These are phyloP conservation scores for Ballota nigra DNA, from an alignment of 257 asterid genomes.

Conservation along the genomic window DNA sequence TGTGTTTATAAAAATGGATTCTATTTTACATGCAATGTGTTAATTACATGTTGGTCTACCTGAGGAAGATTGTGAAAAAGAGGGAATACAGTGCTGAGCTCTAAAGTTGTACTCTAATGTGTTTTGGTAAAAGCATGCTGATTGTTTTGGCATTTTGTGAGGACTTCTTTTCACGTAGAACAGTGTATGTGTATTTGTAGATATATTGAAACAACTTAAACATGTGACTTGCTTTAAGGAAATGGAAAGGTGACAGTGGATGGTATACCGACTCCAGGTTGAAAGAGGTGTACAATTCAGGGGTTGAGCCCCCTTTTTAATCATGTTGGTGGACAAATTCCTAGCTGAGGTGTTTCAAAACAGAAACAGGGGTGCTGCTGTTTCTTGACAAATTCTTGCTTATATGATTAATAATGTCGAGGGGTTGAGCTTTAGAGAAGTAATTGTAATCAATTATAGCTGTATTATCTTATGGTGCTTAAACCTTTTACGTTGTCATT, in stretches of 20 bases:
- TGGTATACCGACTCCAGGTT: neutral
- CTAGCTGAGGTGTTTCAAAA: slow-evolving; percentile 6
- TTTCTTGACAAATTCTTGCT: neutral
- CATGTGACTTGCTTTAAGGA: neutral
- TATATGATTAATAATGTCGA: neutral
- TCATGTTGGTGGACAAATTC: neutral
- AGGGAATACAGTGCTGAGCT: slow-evolving; percentile 9
- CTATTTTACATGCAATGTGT: slow-evolving; percentile 16
- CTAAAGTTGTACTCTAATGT: neutral
- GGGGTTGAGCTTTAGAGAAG: slow-evolving; percentile 2
- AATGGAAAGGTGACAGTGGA: slow-evolving; percentile 15
- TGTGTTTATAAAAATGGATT: neutral
- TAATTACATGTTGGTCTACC: slow-evolving; percentile 11
- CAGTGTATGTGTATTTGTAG: neutral
- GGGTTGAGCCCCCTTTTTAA: slow-evolving; percentile 1
- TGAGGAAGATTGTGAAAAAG: neutral
- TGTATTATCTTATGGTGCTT: neutral
- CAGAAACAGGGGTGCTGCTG: slow-evolving; percentile 1
- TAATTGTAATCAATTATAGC: neutral
- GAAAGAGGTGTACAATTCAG: neutral
- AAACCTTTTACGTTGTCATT: neutral
- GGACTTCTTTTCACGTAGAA: neutral
- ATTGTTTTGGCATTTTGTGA: slow-evolving; percentile 7
- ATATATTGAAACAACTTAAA: neutral
- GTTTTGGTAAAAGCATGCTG: neutral